Conservation (phyloP, 257 asterid genomes). For the Salvia rosmarinus region DNA sequence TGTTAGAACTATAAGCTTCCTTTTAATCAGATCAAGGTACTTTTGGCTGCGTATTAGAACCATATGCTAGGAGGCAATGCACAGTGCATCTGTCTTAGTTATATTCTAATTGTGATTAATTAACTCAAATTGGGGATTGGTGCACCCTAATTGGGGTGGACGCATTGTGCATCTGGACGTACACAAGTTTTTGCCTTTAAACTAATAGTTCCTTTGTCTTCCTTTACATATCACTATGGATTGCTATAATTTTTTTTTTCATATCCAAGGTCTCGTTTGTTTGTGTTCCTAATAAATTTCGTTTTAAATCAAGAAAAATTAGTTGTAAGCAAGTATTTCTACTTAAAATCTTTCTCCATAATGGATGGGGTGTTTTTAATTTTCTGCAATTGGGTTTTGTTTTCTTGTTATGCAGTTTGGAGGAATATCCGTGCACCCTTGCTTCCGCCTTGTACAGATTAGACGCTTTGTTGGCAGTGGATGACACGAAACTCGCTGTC, state of each 20-base stretch:
- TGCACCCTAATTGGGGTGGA: too few species aligned
- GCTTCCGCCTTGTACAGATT: slow-evolving; percentile 62
- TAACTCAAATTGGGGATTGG: too few species aligned
- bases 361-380: slow-evolving; percentile 15
- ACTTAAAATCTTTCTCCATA: neutral
- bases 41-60: neutral
- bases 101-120: too few species aligned
- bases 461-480: slow-evolving; percentile 56
- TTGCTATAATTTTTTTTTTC: neutral
- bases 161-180: too few species aligned
- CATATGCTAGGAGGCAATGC: too few species aligned
- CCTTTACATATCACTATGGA: too few species aligned
- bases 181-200: too few species aligned
- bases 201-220: too few species aligned
- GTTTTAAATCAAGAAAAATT: slow-evolving; percentile 1
- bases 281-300: too few species aligned
- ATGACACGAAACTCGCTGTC: slow-evolving; percentile 48
- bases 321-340: neutral
- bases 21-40: slow-evolving; percentile 76
- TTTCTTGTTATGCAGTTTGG: slow-evolving; percentile 57
- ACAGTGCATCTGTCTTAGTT: neutral
- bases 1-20: slow-evolving; percentile 77
- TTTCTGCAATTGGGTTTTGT: neutral
- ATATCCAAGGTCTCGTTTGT: neutral
- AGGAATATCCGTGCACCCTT: slow-evolving; percentile 62